Evolutionary conservation across 1,284 basidiomycete genomes (phyloP), one percentile per base, ranked within the genome.

Genomic region (Cerrena zonata): DNA sequence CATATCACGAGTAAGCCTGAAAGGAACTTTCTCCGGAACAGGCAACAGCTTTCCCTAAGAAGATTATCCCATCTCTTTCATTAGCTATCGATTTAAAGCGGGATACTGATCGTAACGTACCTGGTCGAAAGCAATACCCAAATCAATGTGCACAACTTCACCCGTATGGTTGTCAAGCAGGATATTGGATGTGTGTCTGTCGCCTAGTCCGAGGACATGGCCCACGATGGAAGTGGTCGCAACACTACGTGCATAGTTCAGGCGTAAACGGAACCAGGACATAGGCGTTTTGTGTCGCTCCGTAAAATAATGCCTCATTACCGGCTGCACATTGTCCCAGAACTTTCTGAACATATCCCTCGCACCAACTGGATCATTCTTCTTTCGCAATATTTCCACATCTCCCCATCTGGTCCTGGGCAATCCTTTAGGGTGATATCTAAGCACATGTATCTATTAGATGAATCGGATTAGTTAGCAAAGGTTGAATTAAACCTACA

Each of bases 101-200:
- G 22, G 3, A 41, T 3, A n/a, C 19, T 43, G n/a, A n/a, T n/a
- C n/a, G 7, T 4, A 3, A 59, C 77, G 60, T 53, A 89, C 91
- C 73, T 93, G 91, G 58, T 97, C 96, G 67, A 99, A 99, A 0
- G 94, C 93, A 50, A 98, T 91, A 2, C 95, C 95, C 26, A 99
- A 78, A 69, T 99, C 95, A 49, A 99, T 99, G 65, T 97, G 84
- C 37, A 99, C 89, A 46, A 95, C 76, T 65, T 98, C 93, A 21
- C 95, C 95, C 11, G 80, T 86, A 30, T 68, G 68, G 52, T 82
- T 82, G 66, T 98, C 94, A 51, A 99, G 75, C 41, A 99, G 75
- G 58, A 99, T 96, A 66, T 99, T 99, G 37, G 88, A 89, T 5
- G 82, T 80, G 65, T 99, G 95, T 15, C 95, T 81, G 65, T 99